Conservation (phyloP, 345 rosid genomes). For the Excoecaria agallocha region DNA sequence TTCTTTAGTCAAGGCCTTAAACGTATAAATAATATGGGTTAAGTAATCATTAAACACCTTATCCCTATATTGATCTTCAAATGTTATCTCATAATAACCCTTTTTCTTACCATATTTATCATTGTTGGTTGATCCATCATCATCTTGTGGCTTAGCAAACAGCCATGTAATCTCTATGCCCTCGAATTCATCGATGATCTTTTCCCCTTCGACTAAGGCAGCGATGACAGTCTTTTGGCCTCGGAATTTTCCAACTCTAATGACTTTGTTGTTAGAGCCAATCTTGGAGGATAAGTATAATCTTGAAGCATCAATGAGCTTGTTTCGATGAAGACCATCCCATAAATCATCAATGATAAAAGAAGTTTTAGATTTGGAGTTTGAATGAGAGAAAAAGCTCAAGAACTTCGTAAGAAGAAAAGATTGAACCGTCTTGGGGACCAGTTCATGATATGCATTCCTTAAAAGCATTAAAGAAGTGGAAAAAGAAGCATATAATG, state of each 20-base stretch:
- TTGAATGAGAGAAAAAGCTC: background rate
- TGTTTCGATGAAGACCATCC: slow-evolving; percentile 8
- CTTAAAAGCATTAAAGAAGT: background rate
- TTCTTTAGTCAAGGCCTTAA: background rate
- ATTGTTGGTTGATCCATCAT: background rate
- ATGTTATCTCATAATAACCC: background rate
- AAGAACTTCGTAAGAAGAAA: background rate
- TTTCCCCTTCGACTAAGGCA: background rate
- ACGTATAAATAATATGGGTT: background rate
- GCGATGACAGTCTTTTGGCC: background rate
- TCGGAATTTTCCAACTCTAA: slow-evolving; percentile 6
- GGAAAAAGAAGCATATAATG: slow-evolving; percentile 3
- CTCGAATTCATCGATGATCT: background rate
- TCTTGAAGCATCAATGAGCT: background rate
- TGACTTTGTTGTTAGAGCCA: background rate
- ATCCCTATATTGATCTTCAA: slow-evolving; percentile 1
- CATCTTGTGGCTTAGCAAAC: background rate
- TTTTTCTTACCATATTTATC: background rate
- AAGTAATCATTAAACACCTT: background rate
- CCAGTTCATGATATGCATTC: background rate
- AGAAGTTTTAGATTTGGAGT: background rate
- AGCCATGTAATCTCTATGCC: background rate
- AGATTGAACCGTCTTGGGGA: background rate
- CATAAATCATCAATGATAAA: slow-evolving; percentile 9
- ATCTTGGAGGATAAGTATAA: slow-evolving; percentile 6